Conservation (phyloP, 768 basidiomycete genomes). For the Hygrocybe punicea region DNA sequence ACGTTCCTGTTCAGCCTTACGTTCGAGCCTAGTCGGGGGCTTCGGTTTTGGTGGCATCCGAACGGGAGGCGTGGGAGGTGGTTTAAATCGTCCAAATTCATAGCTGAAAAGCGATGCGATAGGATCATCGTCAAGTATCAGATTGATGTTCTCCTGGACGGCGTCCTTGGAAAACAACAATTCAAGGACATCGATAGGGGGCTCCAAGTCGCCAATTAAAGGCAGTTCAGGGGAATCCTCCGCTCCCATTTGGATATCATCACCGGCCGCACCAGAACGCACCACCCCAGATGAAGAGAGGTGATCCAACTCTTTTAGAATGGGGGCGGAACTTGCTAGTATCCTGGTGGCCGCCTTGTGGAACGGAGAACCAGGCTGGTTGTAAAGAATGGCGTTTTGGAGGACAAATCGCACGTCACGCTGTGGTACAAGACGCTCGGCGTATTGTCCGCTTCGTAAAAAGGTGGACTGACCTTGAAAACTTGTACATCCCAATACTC, state of each 20-base stretch:
- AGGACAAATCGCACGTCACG: conserved; percentile 81
- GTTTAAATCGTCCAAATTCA: conserved; percentile 60
- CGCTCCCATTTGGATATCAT: not conserved
- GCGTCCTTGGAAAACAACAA: conserved; percentile 52
- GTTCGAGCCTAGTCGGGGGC: conserved; percentile 34
- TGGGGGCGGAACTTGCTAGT: conserved; percentile 37
- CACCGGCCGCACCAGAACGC: not conserved
- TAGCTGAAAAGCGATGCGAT: conserved; percentile 65
- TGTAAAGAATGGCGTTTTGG: conserved; percentile 84
- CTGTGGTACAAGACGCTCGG: conserved; percentile 35
- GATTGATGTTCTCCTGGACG: conserved; percentile 51
- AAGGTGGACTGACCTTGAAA: conserved; percentile 51
- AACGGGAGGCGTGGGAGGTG: conserved; percentile 55
- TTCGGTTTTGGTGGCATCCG: conserved; percentile 26
- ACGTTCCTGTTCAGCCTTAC: conserved; percentile 35
- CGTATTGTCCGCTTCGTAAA: not conserved
- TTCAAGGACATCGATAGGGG: conserved; percentile 53
- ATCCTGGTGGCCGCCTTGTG: conserved; percentile 70
- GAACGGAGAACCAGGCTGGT: conserved; percentile 66
- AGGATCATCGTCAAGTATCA: conserved; percentile 56
- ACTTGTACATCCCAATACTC: conserved; percentile 74
- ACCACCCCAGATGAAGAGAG: conserved; percentile 15
- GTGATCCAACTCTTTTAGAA: conserved; percentile 43
- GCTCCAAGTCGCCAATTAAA: conserved; percentile 72
- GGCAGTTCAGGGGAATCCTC: conserved; percentile 2